These are phyloP conservation scores for Erigeron philadelphicus DNA, from an alignment of 140 eudicot genomes.

Conservation along the genomic window DNA sequence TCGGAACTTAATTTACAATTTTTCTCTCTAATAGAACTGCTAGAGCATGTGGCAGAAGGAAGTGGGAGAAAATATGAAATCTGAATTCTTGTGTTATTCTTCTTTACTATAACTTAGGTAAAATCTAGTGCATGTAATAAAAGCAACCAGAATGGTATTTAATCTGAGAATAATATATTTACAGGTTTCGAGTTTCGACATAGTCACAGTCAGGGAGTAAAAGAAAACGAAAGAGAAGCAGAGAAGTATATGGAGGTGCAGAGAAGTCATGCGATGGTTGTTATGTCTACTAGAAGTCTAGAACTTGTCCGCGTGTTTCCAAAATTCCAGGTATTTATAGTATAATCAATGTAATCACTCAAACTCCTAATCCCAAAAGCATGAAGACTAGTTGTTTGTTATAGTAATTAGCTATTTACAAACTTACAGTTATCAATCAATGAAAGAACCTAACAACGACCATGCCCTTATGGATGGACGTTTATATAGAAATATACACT, in stretches of 20 bases:
- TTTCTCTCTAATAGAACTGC: background rate
- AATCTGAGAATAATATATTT: too few species aligned
- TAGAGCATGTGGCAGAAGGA: too few species aligned
- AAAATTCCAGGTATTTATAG: slow-evolving; percentile 22
- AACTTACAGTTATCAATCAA: slow-evolving; percentile 25
- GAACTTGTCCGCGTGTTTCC: background rate
- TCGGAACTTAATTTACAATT: background rate
- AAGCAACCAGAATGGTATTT: too few species aligned
- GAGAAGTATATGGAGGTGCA: background rate
- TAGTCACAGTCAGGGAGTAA: background rate
- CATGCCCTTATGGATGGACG: slow-evolving; percentile 20
- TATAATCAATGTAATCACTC: slow-evolving; percentile 15
- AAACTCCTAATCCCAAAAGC: slow-evolving; percentile 22
- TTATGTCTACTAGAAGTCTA: background rate
- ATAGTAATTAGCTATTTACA: slow-evolving; percentile 28
- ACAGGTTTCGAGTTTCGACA: background rate
- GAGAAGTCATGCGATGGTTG: background rate
- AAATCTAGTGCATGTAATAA: too few species aligned
- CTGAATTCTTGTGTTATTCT: too few species aligned
- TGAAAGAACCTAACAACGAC: slow-evolving; percentile 24
- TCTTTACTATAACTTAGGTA: too few species aligned
- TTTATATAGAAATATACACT: slow-evolving; percentile 12
- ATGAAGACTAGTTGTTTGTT: slow-evolving; percentile 17
- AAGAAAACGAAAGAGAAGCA: background rate
- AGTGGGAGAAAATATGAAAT: too few species aligned